phyloP scores from a whole-genome alignment of 805 yeast genomes.

The Metschnikowia henanensis region DNA sequence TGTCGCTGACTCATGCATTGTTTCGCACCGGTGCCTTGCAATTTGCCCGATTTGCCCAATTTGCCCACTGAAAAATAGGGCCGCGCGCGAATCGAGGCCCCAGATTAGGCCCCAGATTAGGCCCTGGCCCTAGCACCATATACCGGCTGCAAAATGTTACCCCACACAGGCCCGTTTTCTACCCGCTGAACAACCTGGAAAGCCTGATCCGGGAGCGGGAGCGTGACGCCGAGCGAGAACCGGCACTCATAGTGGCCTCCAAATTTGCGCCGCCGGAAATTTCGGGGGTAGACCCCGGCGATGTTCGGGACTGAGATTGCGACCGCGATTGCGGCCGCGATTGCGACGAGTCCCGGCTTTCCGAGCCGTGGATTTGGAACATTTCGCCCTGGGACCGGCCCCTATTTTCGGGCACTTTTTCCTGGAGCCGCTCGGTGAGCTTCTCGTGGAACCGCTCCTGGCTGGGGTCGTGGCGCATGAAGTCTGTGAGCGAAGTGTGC shows the following conservation, averaged over 20 bases:
- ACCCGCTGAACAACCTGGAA: slow-evolving; percentile 10
- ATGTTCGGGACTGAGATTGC: slow-evolving; percentile 7
- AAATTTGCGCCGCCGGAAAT: background rate
- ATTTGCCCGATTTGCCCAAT: too few species aligned
- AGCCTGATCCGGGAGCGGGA: slow-evolving; percentile 14
- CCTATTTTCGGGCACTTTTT: slow-evolving; percentile 3
- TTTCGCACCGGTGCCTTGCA: too few species aligned
- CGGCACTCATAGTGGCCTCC: slow-evolving; percentile 4
- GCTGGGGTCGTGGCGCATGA: slow-evolving; percentile 4
- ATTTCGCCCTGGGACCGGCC: slow-evolving; percentile 4
- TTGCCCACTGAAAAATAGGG: too few species aligned
- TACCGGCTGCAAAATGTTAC: background rate
- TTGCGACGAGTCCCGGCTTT: slow-evolving; percentile 10
- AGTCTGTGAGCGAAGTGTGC: slow-evolving; percentile 13
- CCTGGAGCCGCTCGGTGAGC: background rate
- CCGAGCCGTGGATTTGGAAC: slow-evolving; percentile 5
- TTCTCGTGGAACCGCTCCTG: slow-evolving; percentile 5
- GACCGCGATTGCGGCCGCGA: slow-evolving; percentile 13
- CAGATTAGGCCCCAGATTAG: too few species aligned
- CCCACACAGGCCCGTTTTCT: background rate
- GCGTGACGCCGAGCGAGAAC: slow-evolving; percentile 3
- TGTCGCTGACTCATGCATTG: too few species aligned
- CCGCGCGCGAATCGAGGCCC: too few species aligned
- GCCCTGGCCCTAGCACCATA: too few species aligned
- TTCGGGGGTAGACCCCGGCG: background rate